A percentile compares a stretch with the other conserved stretches of the same genome.
These are phyloP conservation scores for Aspergillus sclerotiicarbonarius DNA, from an alignment of 495 filamentous ascomycete genomes.

Conservation along the genomic window DNA sequence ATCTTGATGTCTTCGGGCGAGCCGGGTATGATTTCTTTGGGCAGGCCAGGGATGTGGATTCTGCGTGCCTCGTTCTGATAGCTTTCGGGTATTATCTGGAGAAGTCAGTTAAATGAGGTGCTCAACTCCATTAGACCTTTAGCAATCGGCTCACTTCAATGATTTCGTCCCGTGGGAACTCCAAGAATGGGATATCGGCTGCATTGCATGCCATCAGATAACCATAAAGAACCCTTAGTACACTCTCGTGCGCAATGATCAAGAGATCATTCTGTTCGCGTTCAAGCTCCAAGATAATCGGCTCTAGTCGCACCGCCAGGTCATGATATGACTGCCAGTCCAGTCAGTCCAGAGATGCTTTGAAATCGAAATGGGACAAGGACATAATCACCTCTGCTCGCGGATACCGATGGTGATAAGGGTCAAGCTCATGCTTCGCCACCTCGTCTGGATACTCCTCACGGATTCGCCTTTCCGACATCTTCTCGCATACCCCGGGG, in stretches of 20 bases:
- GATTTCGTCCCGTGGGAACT: conserved; percentile 94
- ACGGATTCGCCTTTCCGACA: conserved; percentile 78
- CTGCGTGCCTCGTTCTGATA: conserved; percentile 95
- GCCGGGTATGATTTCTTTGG: conserved; percentile 60
- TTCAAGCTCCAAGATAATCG: conserved; percentile 96
- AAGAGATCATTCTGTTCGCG: conserved; percentile 95
- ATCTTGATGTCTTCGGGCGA: conserved; percentile 84
- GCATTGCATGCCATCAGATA: conserved; percentile 99
- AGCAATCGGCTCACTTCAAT: conserved; percentile 64
- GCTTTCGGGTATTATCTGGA: conserved; percentile 86
- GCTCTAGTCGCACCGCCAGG: conserved; percentile 94
- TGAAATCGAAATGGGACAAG: neutral
- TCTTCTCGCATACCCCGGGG: conserved; percentile 91
- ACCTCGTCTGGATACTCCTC: conserved; percentile 84
- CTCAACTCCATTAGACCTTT: conserved; percentile 10
- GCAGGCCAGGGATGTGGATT: conserved; percentile 70
- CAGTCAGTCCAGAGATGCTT: conserved; percentile 5
- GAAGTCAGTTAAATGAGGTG: conserved; percentile 16
- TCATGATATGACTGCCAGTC: conserved; percentile 86
- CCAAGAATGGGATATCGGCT: conserved; percentile 88
- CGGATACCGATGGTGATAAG: conserved; percentile 96
- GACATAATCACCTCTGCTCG: conserved; percentile 74
- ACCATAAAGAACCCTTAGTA: conserved; percentile 92
- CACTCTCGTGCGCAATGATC: conserved; percentile 97
- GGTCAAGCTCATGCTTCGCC: conserved; percentile 86